These are phyloP conservation scores for Fusarium pseudonygamai DNA, from an alignment of 2,329 filamentous ascomycete species.

Conservation along the genomic window DNA sequence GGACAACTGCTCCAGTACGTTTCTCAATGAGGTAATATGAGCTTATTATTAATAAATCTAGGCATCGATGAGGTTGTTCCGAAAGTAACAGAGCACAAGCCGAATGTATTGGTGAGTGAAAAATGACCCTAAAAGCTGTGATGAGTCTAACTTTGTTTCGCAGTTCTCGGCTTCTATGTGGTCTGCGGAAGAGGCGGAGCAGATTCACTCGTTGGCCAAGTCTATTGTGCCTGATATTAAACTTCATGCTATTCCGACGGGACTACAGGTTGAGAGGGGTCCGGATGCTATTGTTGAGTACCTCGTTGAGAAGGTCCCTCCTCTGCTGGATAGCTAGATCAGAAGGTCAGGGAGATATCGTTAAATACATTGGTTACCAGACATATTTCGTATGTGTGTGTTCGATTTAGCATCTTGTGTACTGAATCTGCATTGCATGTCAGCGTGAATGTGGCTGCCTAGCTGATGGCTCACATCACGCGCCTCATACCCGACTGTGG, in stretches of 20 bases:
- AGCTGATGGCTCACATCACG: too few species aligned
- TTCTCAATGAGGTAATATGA: accelerated
- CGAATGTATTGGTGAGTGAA: neutral
- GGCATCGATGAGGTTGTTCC: slow-evolving; percentile 17
- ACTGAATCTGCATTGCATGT: too few species aligned
- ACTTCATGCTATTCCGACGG: slow-evolving; percentile 7
- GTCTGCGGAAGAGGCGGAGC: neutral
- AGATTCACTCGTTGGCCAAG: slow-evolving; percentile 11
- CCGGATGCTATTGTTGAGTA: slow-evolving; percentile 18
- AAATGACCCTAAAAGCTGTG: accelerated
- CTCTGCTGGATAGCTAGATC: slow-evolving; percentile 4
- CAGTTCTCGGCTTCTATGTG: slow-evolving; percentile 21
- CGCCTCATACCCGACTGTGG: neutral
- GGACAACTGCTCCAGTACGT: slow-evolving; percentile 5
- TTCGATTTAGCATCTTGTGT: accelerated
- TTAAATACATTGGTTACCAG: neutral
- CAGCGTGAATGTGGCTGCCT: neutral
- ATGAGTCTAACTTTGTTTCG: accelerated
- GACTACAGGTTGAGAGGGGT: slow-evolving; percentile 2
- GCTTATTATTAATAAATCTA: accelerated
- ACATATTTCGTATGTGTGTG: accelerated
- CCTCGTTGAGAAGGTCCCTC: slow-evolving; percentile 9
- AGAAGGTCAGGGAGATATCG: neutral
- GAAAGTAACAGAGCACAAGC: slow-evolving; percentile 8
- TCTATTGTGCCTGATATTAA: slow-evolving; percentile 15